Base-by-base conservation (phyloP, 176 grass and related monocot genomes). In the Neostapfia colusana region DNA sequence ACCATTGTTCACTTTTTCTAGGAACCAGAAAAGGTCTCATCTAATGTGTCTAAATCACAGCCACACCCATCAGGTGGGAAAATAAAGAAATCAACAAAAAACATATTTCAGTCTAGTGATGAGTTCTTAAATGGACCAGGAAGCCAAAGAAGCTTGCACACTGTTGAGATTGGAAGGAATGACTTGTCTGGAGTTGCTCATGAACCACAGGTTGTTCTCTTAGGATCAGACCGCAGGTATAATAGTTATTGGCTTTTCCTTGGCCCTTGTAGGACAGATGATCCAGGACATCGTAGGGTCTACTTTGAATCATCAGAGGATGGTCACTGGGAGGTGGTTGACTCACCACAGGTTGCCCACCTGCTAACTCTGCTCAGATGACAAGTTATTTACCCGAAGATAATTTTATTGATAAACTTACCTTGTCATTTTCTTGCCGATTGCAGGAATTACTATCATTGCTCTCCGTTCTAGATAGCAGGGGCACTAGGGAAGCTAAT, bases 241-340 rank as follows among this genome's bases (percentile, higher is more conserved):
- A 95, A 99, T 72, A 90, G 87, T 70, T 99, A 95, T 62, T 99
- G 91, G 91, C 95, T 95, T 44, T 99, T 99, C 56, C 85, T 99
- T 84, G 91, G 95, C 63, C 92, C 85, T 50, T 99, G 92, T 78
- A 81, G 63, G 42, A 72, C 74, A 79, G 82, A 86, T 85, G 95
- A 99, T 87, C 95, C 92, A 68, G 89, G 95, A 34, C 95, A 99
- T 73, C 85, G 81, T 16, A 95, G 89, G 80, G 92, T 99, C 35
- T 99, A 90, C 78, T 95, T 92, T 16, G 95, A 95, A 76, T 99
- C 95, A 76, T 95, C 95, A 55, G 89, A 99, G 63, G 92, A 99
- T 89, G 92, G 95, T 39, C 89, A 87, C 58, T 95, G 89, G 92
- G 89, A 99, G 78, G 81, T 95, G 73, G 90, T 99, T 46, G 92